These are phyloP conservation scores for Suillus variegatus DNA, from an alignment of 768 basidiomycete species.

Conservation along the genomic window DNA sequence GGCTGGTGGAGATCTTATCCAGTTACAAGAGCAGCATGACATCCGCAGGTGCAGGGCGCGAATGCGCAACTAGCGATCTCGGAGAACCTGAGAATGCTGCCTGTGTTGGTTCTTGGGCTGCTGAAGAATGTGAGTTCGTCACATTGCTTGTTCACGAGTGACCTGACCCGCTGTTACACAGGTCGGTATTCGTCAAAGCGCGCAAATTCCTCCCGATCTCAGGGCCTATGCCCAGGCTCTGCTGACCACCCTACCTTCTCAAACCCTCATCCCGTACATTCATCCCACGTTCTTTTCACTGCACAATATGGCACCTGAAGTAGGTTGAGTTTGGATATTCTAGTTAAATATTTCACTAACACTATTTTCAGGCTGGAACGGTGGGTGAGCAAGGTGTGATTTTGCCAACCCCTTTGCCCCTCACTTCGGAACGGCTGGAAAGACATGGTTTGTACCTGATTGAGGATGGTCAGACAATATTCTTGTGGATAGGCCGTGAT, in stretches of 20 bases:
- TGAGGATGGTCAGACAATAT: constrained; percentile 97
- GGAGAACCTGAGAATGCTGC: constrained; percentile 94
- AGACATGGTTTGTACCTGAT: constrained; percentile 95
- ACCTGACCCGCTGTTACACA: constrained; percentile 29
- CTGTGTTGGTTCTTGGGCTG: constrained; percentile 84
- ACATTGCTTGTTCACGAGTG: constrained; percentile 2
- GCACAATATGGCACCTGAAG: constrained; percentile 95
- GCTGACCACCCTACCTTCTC: constrained; percentile 87
- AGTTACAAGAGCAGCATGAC: constrained; percentile 98
- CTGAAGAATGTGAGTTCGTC: constrained; percentile 80
- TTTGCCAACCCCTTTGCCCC: constrained; percentile 83
- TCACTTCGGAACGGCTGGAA: constrained; percentile 94
- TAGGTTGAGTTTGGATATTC: constrained; percentile 31
- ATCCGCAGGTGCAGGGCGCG: constrained; percentile 88
- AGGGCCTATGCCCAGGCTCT: constrained; percentile 93
- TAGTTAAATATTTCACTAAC: constrained; percentile 9
- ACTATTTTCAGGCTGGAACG: constrained; percentile 70
- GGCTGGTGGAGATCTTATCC: constrained; percentile 78
- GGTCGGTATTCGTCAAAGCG: constrained; percentile 95
- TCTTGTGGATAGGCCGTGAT: constrained; percentile 98
- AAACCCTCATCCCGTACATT: constrained; percentile 89
- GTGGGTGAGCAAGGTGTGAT: constrained; percentile 88
- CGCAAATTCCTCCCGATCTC: constrained; percentile 96
- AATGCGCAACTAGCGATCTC: constrained; percentile 91
- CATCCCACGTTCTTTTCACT: constrained; percentile 95